Percentiles rank a stretch among this genome's conserved stretches.
phyloP scores from a whole-genome alignment of 2,329 filamentous ascomycete species.

The Diaporthe batatas region DNA sequence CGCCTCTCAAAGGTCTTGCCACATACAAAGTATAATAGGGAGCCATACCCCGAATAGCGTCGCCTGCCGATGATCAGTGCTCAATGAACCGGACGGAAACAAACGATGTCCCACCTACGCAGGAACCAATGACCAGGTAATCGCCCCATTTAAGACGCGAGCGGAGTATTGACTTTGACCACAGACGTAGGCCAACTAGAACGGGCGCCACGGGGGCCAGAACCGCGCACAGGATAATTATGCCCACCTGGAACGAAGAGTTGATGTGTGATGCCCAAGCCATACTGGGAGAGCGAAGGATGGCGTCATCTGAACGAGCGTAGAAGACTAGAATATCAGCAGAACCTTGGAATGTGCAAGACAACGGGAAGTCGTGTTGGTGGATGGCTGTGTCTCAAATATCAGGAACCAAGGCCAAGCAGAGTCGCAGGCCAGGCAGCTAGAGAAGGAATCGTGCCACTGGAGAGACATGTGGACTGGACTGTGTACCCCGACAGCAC shows the following conservation, averaged over 20 bases:
- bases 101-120: neutral
- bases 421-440: neutral
- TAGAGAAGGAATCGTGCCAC: neutral
- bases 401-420: slow-evolving; percentile 9
- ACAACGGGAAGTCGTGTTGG: neutral
- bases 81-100: fast-evolving
- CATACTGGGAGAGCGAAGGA: slow-evolving; percentile 5
- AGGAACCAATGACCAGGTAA: slow-evolving; percentile 9
- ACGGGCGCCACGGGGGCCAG: slow-evolving; percentile 28
- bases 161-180: slow-evolving; percentile 36
- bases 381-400: slow-evolving; percentile 8
- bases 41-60: slow-evolving; percentile 35
- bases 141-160: slow-evolving; percentile 20
- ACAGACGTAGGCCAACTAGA: slow-evolving; percentile 26
- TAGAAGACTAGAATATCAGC: neutral
- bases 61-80: slow-evolving; percentile 5
- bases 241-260: slow-evolving; percentile 33
- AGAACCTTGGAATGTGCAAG: too few species aligned
- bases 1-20: neutral
- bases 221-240: slow-evolving; percentile 25
- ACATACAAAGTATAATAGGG: slow-evolving; percentile 35
- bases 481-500: neutral
- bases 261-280: slow-evolving; percentile 30
- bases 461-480: neutral
- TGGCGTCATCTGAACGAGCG: slow-evolving; percentile 15